Evolutionary conservation across 2,329 filamentous ascomycete species (phyloP), one percentile per base, ranked within the genome.

Genomic region (Alternaria solani): DNA sequence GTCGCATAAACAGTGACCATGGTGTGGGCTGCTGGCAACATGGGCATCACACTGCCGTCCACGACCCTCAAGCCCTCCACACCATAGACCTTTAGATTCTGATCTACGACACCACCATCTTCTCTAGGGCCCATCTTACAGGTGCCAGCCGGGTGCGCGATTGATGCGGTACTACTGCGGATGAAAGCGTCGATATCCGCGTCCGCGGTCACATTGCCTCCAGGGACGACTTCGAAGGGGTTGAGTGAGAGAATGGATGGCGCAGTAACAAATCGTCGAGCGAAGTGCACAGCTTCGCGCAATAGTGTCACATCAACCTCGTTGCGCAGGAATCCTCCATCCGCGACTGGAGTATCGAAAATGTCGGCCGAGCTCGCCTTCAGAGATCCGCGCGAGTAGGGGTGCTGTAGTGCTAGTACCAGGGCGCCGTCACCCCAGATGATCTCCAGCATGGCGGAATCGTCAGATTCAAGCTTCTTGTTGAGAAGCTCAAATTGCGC

Each of bases 51-150:
- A 54, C 67, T 70, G 1, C 63, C 64, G 52, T 70, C 67, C 16
- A 70, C 66, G 18, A 70, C 9, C 25, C 67, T 58, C 57, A 70
- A 41, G 5, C 61, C 61, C 18, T 70, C 9, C 2, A 74, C 64
- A 3, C 73, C 73, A 30, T 75, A 71, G 5, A 76, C 73, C 43
- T 53, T 68, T 25, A 76, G 52, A 14, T 64, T 42, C 4, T 36
- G 53, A 43, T 73, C 67, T 0, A 76, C 74, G 4, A 76, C 72
- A 46, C 72, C 74, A 3, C 74, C 74, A 4, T 65, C 41, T 7
- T 73, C 66, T 8, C 55, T 63, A 7, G 70, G 63, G 16, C 72
- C 64, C 70, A 76, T 70, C 49, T 70, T 67, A 28, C 64, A 66
- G 3, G 57, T 70, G 8, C 74, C 73, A 8, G 65, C 65, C 9